A percentile compares a stretch with the other conserved stretches of the same genome.
These are phyloP conservation scores for Ophiorrhiza pumila DNA, from an alignment of 257 asterid species.

Conservation along the genomic window DNA sequence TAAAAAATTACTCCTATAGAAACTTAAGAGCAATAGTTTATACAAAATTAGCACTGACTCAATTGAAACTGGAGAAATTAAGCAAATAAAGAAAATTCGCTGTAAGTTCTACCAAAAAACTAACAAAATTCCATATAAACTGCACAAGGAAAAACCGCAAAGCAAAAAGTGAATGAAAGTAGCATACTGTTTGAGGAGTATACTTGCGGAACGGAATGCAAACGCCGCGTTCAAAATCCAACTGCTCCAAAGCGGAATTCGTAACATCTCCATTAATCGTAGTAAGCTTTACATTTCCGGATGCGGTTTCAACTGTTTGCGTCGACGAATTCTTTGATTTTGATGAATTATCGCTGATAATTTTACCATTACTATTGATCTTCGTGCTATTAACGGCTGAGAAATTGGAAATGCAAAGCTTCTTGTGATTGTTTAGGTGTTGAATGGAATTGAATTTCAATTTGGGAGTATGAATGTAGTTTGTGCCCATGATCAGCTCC, in stretches of 20 bases:
- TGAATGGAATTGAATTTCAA: conserved; percentile 1
- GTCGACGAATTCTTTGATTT: neutral
- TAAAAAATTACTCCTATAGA: neutral
- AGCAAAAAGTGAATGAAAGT: neutral
- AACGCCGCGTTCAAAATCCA: conserved; percentile 87
- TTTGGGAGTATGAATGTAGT: neutral
- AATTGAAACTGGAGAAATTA: neutral
- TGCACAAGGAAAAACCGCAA: neutral
- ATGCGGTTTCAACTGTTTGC: neutral
- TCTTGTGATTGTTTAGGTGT: neutral
- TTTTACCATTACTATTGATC: neutral
- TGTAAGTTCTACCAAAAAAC: too few relatives aligned
- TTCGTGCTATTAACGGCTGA: neutral
- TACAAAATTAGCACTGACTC: too few relatives aligned
- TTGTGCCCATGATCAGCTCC: conserved; percentile 11
- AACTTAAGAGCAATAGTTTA: neutral
- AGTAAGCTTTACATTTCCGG: conserved; percentile 11
- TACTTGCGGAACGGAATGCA: conserved; percentile 89
- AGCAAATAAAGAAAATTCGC: neutral
- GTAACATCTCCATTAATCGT: conserved; percentile 8
- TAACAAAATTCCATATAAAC: neutral
- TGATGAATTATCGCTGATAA: neutral
- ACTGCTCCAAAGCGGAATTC: conserved; percentile 71
- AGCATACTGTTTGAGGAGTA: conserved; percentile 62
- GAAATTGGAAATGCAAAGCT: conserved; percentile 9